Percentiles rank a stretch among this genome's conserved stretches.
Evolutionary conservation across 1,284 basidiomycete genomes (phyloP).

Genomic region (Athelia sp.): DNA sequence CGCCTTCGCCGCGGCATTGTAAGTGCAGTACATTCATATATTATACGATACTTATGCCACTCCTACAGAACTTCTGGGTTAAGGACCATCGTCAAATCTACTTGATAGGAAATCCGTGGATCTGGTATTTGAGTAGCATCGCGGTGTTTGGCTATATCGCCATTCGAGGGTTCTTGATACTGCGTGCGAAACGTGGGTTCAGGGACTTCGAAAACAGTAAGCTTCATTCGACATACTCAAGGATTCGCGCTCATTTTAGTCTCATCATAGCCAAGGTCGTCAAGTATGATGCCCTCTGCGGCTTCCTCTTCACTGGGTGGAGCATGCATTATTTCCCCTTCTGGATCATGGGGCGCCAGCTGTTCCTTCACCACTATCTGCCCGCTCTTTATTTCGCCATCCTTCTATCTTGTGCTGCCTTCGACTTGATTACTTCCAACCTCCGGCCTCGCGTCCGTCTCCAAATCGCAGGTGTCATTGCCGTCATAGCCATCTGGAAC

Average conservation of each 20-base stretch:
- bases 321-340: constrained; percentile 94
- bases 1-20: constrained; percentile 88
- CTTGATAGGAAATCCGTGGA: constrained; percentile 88
- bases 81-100: constrained; percentile 95
- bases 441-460: constrained; percentile 75
- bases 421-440: constrained; percentile 82
- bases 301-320: constrained; percentile 94
- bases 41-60: constrained; percentile 2
- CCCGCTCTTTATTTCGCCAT: constrained; percentile 95
- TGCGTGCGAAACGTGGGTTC: constrained; percentile 89
- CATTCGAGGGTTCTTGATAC: constrained; percentile 73
- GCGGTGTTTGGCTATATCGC: constrained; percentile 67
- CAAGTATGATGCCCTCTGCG: constrained; percentile 89
- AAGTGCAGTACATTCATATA: constrained; percentile 26
- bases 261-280: too few relatives aligned
- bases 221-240: too few relatives aligned
- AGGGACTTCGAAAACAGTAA: constrained; percentile 87
- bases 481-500: constrained; percentile 73
- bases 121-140: constrained; percentile 85
- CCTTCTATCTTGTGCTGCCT: constrained; percentile 72
- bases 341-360: constrained; percentile 93
- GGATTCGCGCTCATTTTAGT: too few relatives aligned
- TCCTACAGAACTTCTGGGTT: constrained; percentile 89
- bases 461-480: constrained; percentile 77
- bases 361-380: constrained; percentile 97